Evolutionary conservation across 805 yeast species (phyloP).

Genomic region (Candida vaughaniae): DNA sequence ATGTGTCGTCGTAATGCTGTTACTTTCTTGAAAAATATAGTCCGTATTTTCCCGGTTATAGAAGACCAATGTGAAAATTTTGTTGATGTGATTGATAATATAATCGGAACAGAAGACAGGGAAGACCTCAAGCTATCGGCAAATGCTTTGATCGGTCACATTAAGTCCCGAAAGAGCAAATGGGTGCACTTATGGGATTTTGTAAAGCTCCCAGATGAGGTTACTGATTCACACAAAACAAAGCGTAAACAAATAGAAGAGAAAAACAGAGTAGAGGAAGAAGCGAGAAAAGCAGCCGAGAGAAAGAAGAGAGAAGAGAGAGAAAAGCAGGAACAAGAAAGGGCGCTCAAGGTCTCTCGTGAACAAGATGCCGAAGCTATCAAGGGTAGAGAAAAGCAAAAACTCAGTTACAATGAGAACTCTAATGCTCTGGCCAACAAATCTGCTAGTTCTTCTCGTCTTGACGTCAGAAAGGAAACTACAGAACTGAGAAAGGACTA

Average conservation of each 20-base stretch:
- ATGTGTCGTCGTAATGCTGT: conserved; percentile 80
- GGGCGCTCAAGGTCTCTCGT: not conserved
- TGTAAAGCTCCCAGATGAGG: conserved; percentile 48
- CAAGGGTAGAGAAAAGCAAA: conserved; percentile 5
- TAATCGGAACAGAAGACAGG: conserved; percentile 56
- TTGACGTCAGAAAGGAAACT: not conserved
- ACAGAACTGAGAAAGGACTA: conserved; percentile 5
- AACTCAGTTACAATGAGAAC: conserved; percentile 1
- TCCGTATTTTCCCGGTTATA: conserved; percentile 64
- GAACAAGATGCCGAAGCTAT: conserved; percentile 1
- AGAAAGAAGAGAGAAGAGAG: conserved; percentile 9
- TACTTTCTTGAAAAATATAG: conserved; percentile 66
- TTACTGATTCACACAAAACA: conserved; percentile 20
- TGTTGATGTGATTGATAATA: conserved; percentile 44
- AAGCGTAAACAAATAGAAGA: conserved; percentile 23
- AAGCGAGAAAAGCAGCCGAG: not conserved
- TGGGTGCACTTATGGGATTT: conserved; percentile 61
- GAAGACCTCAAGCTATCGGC: conserved; percentile 82
- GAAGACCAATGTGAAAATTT: conserved; percentile 63
- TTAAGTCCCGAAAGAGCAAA: conserved; percentile 51
- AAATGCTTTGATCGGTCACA: conserved; percentile 65
- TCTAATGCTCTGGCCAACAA: not conserved
- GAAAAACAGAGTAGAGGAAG: conserved; percentile 12
- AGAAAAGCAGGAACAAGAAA: conserved; percentile 4
- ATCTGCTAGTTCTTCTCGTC: conserved; percentile 1